Conservation (phyloP, 768 basidiomycete genomes). For the Dacryopinax primogenitus region DNA sequence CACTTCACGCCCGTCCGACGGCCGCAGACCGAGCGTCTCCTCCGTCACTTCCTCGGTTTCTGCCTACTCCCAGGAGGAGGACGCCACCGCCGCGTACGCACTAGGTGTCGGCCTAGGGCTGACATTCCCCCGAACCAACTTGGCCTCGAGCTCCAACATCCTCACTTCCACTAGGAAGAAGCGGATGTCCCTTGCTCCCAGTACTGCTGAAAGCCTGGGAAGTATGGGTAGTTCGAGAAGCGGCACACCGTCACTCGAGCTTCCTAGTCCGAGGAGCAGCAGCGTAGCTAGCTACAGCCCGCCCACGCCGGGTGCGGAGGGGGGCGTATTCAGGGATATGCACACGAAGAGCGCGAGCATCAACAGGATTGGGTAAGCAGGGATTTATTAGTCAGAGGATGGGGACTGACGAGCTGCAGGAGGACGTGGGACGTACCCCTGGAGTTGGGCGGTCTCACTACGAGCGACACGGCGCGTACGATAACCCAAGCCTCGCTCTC, state of each 20-base stretch:
- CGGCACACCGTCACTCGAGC: not conserved
- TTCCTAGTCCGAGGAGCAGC: constrained; percentile 1
- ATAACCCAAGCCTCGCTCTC: not conserved
- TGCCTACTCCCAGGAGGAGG: not conserved
- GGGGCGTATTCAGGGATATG: not conserved
- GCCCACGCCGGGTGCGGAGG: not conserved
- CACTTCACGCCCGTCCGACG: not conserved
- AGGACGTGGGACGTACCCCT: not conserved
- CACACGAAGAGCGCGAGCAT: not conserved
- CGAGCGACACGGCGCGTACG: not conserved
- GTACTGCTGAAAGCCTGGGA: not conserved
- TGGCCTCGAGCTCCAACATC: not conserved
- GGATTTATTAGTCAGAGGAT: not conserved
- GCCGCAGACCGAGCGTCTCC: not conserved
- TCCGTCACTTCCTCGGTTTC: not conserved
- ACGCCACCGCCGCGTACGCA: not conserved
- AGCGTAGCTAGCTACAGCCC: not conserved
- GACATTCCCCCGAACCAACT: not conserved
- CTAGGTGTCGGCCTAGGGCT: not conserved
- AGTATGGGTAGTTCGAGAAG: not conserved
- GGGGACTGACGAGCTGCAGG: not conserved
- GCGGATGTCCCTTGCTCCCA: not conserved
- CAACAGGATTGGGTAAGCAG: not conserved
- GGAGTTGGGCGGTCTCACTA: not conserved
- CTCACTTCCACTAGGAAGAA: not conserved